Conservation (phyloP, 2,329 filamentous ascomycete genomes). For the Fusarium xyrophilum region DNA sequence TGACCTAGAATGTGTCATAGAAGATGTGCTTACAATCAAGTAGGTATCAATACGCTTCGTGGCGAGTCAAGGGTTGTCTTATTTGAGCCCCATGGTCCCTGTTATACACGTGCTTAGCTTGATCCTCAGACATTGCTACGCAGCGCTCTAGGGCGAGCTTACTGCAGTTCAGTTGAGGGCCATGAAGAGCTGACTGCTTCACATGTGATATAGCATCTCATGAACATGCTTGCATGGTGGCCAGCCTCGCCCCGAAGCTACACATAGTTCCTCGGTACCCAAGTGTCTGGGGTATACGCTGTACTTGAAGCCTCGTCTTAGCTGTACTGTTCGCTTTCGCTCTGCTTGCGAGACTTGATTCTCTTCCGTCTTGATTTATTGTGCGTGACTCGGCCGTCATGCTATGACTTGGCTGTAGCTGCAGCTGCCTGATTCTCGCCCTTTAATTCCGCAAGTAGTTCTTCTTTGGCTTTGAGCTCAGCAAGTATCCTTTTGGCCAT, state of each 20-base stretch:
- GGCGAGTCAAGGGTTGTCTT: neutral
- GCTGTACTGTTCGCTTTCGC: neutral
- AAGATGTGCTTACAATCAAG: neutral
- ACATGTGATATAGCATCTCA: neutral
- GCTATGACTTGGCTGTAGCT: constrained; percentile 44
- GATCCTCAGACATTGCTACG: neutral
- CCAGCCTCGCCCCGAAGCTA: neutral
- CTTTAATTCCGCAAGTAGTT: constrained; percentile 66
- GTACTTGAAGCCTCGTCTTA: neutral
- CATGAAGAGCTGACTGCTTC: neutral
- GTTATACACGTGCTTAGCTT: neutral
- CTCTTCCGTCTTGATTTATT: neutral
- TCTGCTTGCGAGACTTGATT: neutral
- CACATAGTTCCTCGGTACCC: neutral
- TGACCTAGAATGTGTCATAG: neutral
- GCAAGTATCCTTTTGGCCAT: constrained; percentile 65
- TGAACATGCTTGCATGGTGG: neutral
- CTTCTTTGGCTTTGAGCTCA: constrained; percentile 70
- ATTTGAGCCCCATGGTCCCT: neutral
- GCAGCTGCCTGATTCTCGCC: constrained; percentile 60
- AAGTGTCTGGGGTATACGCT: neutral
- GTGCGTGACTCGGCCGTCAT: constrained; percentile 2
- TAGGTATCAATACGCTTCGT: neutral
- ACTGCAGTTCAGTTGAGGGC: neutral
- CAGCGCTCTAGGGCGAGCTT: neutral